phyloP scores from a whole-genome alignment of 2,329 filamentous ascomycete species.

The Kalaharituber pfeilii region DNA sequence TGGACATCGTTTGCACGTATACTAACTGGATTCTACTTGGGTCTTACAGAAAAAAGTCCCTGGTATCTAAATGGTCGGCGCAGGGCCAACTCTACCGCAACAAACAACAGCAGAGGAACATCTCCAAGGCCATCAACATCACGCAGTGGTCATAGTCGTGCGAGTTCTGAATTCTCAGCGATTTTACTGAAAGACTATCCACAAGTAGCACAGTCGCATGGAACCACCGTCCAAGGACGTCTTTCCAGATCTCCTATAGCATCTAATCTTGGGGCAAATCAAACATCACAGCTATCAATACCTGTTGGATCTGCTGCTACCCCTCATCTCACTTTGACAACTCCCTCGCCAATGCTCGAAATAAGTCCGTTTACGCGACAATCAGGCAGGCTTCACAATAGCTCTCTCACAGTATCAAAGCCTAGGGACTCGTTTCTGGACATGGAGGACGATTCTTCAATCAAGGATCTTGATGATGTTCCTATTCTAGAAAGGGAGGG shows the following conservation, averaged over 20 bases:
- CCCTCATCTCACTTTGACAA: not conserved
- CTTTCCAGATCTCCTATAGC: not conserved
- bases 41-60: conserved; percentile 15
- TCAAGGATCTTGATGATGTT: conserved; percentile 48
- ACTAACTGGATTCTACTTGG: conserved; percentile 14
- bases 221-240: not conserved
- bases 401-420: not conserved
- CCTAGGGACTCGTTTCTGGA: conserved; percentile 44
- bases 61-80: conserved; percentile 19
- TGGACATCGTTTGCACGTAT: conserved; percentile 4
- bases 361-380: conserved; percentile 17
- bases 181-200: conserved; percentile 36
- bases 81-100: conserved; percentile 21
- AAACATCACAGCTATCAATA: not conserved
- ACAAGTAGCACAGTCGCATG: conserved; percentile 27
- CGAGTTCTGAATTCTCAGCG: conserved; percentile 50
- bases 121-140: conserved; percentile 18
- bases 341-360: conserved; percentile 11
- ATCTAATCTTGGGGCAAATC: not conserved
- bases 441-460: conserved; percentile 26
- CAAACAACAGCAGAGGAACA: conserved; percentile 17
- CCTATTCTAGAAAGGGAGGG: conserved; percentile 50
- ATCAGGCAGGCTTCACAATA: conserved; percentile 8
- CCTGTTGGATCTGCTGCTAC: not conserved
- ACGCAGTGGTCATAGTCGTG: conserved; percentile 39